Evolutionary conservation across 2,329 filamentous ascomycete species (phyloP).

Genomic region (Graphilbum ipis-grandicollis): DNA sequence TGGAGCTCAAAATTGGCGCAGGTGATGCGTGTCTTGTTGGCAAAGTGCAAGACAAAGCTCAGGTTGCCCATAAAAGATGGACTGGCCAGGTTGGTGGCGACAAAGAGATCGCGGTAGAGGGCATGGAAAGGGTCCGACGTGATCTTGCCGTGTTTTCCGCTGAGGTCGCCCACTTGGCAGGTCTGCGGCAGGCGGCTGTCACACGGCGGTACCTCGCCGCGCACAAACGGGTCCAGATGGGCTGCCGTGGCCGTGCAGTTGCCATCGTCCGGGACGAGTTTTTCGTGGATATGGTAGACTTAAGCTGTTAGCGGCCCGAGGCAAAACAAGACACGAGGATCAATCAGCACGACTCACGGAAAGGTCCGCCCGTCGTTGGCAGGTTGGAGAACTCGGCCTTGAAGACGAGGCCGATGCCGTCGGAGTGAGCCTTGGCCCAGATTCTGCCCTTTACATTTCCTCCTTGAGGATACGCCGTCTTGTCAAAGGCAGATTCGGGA

Average conservation of each 20-base stretch:
- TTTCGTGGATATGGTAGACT: constrained; percentile 59
- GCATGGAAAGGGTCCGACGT: constrained; percentile 28
- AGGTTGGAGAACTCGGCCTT: constrained; percentile 15
- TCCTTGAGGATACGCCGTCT: constrained; percentile 22
- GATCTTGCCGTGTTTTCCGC: constrained; percentile 55
- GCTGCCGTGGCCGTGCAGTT: constrained; percentile 53
- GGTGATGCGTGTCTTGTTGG: constrained; percentile 44
- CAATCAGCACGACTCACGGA: constrained; percentile 21
- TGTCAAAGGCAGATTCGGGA: constrained; percentile 33
- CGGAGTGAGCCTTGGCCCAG: constrained; percentile 11
- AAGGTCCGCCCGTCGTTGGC: constrained; percentile 15
- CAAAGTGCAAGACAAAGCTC: constrained; percentile 45
- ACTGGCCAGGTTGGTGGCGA: constrained; percentile 32
- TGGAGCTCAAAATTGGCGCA: constrained; percentile 41
- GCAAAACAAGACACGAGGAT: neutral
- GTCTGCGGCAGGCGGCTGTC: constrained; percentile 36
- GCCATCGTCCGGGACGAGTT: constrained; percentile 43
- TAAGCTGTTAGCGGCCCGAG: constrained; percentile 29
- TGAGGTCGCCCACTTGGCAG: constrained; percentile 63
- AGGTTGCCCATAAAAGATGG: constrained; percentile 47
- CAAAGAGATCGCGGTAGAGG: constrained; percentile 37
- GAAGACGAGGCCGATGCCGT: constrained; percentile 16
- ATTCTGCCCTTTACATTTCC: constrained; percentile 31
- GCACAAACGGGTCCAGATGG: constrained; percentile 55
- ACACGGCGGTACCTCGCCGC: constrained; percentile 45